A percentile compares a stretch with the other conserved stretches of the same genome.
phyloP scores from a whole-genome alignment of 2,329 filamentous ascomycete genomes.

The Aureobasidium sp. region DNA sequence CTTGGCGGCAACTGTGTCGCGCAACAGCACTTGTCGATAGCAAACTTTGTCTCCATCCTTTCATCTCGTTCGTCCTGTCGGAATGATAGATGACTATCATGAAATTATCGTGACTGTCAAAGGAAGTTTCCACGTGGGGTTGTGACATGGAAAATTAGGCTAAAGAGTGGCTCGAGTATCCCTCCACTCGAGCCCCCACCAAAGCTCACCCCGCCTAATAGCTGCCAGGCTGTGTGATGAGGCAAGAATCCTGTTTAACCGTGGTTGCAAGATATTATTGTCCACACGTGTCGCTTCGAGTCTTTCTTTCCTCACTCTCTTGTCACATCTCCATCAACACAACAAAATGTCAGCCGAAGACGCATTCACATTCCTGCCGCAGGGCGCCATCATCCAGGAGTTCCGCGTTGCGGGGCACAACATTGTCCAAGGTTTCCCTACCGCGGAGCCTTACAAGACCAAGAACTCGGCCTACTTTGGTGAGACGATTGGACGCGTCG shows the following conservation, averaged over 20 bases:
- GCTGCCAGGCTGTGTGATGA: not conserved
- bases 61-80: not conserved
- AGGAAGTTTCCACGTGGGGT: not conserved
- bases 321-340: not conserved
- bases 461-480: conserved; percentile 79
- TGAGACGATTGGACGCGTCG: conserved; percentile 77
- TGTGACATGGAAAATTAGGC: conserved; percentile 1
- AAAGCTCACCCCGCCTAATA: conserved; percentile 4
- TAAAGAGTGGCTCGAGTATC: not conserved
- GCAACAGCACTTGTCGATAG: not conserved
- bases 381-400: conserved; percentile 73
- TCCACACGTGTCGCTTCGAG: not conserved
- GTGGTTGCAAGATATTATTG: conserved; percentile 9
- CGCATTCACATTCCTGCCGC: conserved; percentile 58
- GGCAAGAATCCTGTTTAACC: conserved; percentile 2
- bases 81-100: not conserved
- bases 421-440: conserved; percentile 82
- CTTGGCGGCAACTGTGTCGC: not conserved
- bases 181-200: conserved; percentile 7
- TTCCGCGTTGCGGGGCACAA: conserved; percentile 70
- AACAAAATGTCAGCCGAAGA: conserved; percentile 16
- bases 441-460: conserved; percentile 62
- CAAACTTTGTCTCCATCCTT: not conserved
- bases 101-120: not conserved
- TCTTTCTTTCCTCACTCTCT: not conserved